A percentile compares a stretch with the other conserved stretches of the same genome.
Conservation (phyloP, 2,329 filamentous ascomycete genomes). For the Verruconis gallopava region DNA sequence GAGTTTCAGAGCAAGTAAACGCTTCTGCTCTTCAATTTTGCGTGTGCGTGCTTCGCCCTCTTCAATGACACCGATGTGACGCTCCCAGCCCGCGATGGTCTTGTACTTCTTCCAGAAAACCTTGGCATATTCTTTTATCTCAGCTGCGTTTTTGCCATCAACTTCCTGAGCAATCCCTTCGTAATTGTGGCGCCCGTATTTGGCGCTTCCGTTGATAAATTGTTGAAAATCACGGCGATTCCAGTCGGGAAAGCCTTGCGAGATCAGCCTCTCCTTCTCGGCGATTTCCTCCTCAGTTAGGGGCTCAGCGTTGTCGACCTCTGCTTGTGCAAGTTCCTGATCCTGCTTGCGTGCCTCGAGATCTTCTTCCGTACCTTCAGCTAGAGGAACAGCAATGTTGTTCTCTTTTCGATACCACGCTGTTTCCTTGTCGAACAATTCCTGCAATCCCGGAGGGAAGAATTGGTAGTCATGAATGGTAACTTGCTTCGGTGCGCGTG, state of each 20-base stretch:
- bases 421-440: conserved; percentile 92
- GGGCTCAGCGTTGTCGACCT: conserved; percentile 83
- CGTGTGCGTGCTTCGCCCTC: conserved; percentile 82
- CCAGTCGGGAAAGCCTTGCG: conserved; percentile 85
- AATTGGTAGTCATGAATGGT: conserved; percentile 94
- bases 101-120: conserved; percentile 94
- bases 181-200: conserved; percentile 79
- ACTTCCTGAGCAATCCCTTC: conserved; percentile 77
- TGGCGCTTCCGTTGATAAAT: conserved; percentile 89
- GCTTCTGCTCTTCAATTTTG: conserved; percentile 82
- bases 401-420: conserved; percentile 95
- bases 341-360: conserved; percentile 77
- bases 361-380: conserved; percentile 78
- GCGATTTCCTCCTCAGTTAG: conserved; percentile 81
- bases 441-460: conserved; percentile 70
- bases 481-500: conserved; percentile 88
- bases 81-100: conserved; percentile 78
- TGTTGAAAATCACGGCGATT: conserved; percentile 97
- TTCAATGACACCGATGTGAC: conserved; percentile 80
- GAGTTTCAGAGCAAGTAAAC: conserved; percentile 91
- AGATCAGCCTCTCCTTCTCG: conserved; percentile 70
- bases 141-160: conserved; percentile 73
- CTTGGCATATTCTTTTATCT: conserved; percentile 84
- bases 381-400: conserved; percentile 81
- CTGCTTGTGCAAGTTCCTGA: conserved; percentile 72